Percentiles rank a stretch among this genome's conserved stretches.
phyloP scores from a whole-genome alignment of 2,329 filamentous ascomycete genomes.

The Penicillium capsulatum region DNA sequence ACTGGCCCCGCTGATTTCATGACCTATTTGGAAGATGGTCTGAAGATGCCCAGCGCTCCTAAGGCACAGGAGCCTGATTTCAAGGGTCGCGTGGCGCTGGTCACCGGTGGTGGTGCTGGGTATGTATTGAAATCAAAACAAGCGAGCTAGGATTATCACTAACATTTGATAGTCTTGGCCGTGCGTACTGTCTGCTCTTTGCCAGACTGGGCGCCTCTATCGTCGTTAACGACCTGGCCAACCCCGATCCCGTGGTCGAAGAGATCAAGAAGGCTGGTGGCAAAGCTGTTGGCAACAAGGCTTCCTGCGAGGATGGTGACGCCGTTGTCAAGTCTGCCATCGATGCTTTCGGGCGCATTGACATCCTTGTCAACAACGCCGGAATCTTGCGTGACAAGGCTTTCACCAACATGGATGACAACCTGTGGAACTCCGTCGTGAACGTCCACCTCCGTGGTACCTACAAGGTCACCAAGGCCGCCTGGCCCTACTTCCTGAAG shows the following conservation, averaged over 20 bases:
- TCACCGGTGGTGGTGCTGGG: slow-evolving; percentile 80
- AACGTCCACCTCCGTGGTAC: slow-evolving; percentile 91
- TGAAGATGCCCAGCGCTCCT: slow-evolving; percentile 70
- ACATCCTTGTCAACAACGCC: slow-evolving; percentile 96
- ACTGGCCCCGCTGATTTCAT: slow-evolving; percentile 84
- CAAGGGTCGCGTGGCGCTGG: slow-evolving; percentile 75
- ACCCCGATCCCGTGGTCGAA: slow-evolving; percentile 83
- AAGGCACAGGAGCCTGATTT: slow-evolving; percentile 73
- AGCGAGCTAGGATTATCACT: too few relatives aligned
- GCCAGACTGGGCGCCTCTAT: slow-evolving; percentile 77
- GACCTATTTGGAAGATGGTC: slow-evolving; percentile 73
- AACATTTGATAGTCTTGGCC: slow-evolving; percentile 61
- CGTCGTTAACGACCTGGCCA: slow-evolving; percentile 91
- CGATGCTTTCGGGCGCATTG: slow-evolving; percentile 86
- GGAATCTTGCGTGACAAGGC: slow-evolving; percentile 98
- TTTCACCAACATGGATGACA: slow-evolving; percentile 95
- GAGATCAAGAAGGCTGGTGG: slow-evolving; percentile 90
- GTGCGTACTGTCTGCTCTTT: slow-evolving; percentile 83
- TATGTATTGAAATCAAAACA: too few relatives aligned
- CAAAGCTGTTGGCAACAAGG: slow-evolving; percentile 88
- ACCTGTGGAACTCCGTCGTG: slow-evolving; percentile 85
- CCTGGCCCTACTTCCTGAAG: slow-evolving; percentile 96
- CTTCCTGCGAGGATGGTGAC: slow-evolving; percentile 88
- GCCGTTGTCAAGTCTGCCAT: slow-evolving; percentile 88
- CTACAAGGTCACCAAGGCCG: slow-evolving; percentile 94